These are phyloP conservation scores for Boletus calvinii DNA, from an alignment of 1,284 basidiomycete species.

Conservation along the genomic window DNA sequence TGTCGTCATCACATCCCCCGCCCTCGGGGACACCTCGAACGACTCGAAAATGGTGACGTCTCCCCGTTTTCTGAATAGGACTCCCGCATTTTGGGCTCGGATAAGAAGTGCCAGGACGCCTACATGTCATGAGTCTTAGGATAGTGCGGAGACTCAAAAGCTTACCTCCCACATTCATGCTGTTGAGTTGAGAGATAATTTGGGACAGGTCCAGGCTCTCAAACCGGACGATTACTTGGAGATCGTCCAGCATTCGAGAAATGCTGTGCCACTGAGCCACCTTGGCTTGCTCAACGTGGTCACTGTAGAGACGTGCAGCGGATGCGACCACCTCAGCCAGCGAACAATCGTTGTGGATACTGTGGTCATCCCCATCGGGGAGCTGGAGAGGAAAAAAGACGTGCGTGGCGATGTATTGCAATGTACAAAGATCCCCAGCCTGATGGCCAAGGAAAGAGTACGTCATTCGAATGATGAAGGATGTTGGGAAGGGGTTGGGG, in stretches of 20 bases:
- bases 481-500: not conserved
- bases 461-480: slow-evolving; percentile 3
- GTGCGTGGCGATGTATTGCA: slow-evolving; percentile 24
- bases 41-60: slow-evolving; percentile 32
- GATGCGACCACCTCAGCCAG: slow-evolving; percentile 8
- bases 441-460: not conserved
- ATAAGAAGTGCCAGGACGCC: slow-evolving; percentile 31
- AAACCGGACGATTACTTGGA: slow-evolving; percentile 9
- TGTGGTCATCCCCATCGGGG: slow-evolving; percentile 21
- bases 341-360: slow-evolving; percentile 8
- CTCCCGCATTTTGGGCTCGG: slow-evolving; percentile 38
- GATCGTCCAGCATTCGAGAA: slow-evolving; percentile 22
- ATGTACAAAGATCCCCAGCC: not conserved
- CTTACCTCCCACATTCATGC: slow-evolving; percentile 22
- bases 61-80: slow-evolving; percentile 32
- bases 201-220: slow-evolving; percentile 3
- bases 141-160: accelerated
- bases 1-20: slow-evolving; percentile 27
- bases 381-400: slow-evolving; percentile 26
- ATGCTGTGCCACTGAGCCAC: slow-evolving; percentile 13
- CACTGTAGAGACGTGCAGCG: not conserved
- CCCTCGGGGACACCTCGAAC: slow-evolving; percentile 33
- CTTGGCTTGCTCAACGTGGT: not conserved
- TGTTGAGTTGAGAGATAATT: slow-evolving; percentile 12
- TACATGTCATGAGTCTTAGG: slow-evolving; percentile 4